Evolutionary conservation across 2,329 filamentous ascomycete genomes (phyloP), one percentile per base, ranked within the genome.

Genomic region (Fusarium cicatricum): DNA sequence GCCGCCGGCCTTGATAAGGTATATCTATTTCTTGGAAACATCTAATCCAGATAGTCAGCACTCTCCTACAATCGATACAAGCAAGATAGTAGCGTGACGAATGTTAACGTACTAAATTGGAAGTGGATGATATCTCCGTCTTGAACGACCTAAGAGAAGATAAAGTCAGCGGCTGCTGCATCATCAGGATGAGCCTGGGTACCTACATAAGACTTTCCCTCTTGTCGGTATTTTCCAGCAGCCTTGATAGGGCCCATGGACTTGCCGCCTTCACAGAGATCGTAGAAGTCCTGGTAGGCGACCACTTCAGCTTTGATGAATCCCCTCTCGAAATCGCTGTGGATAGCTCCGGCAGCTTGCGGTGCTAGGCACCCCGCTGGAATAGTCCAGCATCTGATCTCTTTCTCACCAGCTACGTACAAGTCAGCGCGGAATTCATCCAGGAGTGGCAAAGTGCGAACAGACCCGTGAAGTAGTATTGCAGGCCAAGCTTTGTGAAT

Each of bases 251-350:
- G 77, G 12, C 60, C 77, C 75, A 79, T 79, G 5, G 74, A 77
- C 64, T 79, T 78, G 38, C 65, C 69, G 3, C 76, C 76, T 31
- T 75, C 75, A 11, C 77, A 79, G 0, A 79, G 71, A 53, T 77
- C 75, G 36, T 77, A 68, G 66, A 79, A 79, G 56, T 79, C 77
- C 59, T 78, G 74, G 60, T 77, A 79, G 2, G 76, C 70, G 2
- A 79, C 77, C 5, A 79, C 77, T 49, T 79, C 77, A 7, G 77
- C 77, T 55, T 79, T 79, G 65, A 79, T 78, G 53, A 78, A 78
- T 0, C 76, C 77, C 39, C 68, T 72, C 61, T 78, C 75, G n/a
- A 78, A 78, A 31, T 78, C 75, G 5, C 73, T 69, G 60, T 78
- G 76, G 32, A 78, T 78, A 0, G 69, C 76, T 1, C 76, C 76